Conservation (phyloP, 169 alveolate genomes). For the Plasmodium ovale region DNA sequence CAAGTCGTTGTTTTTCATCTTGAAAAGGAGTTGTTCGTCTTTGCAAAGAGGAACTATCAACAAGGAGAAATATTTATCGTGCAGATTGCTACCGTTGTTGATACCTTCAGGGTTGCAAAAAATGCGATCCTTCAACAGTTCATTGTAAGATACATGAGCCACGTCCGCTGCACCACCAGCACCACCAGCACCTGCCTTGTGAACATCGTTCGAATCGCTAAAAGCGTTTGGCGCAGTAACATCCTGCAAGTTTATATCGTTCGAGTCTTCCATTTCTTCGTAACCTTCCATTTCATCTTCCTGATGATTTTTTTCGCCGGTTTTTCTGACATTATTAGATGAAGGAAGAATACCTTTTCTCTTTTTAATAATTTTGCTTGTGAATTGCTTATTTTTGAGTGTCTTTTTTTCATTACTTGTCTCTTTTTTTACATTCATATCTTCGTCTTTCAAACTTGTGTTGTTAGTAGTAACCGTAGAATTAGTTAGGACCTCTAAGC, state of each 20-base stretch:
- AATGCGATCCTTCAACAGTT: not conserved
- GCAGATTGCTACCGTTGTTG: not conserved
- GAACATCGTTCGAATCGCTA: constrained; percentile 2
- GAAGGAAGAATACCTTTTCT: constrained; percentile 24
- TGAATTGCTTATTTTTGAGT: constrained; percentile 2
- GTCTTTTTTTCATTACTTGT: constrained; percentile 12
- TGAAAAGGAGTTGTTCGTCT: constrained; percentile 52
- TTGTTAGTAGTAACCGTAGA: constrained; percentile 40
- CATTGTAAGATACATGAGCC: constrained; percentile 18
- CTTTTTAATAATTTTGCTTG: constrained; percentile 25
- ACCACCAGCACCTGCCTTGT: not conserved
- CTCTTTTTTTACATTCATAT: constrained; percentile 26
- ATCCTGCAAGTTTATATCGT: constrained; percentile 1
- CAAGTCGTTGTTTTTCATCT: constrained; percentile 61
- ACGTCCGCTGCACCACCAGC: not conserved
- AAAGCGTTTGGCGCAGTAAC: not conserved
- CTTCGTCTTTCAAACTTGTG: constrained; percentile 42
- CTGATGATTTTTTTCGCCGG: constrained; percentile 19
- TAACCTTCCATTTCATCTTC: constrained; percentile 35
- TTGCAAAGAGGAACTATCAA: constrained; percentile 35
- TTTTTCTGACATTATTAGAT: not conserved
- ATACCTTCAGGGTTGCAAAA: not conserved
- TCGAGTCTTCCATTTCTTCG: constrained; percentile 24
- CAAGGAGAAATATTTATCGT: constrained; percentile 34
- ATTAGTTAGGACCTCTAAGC: constrained; percentile 14